phyloP scores from a whole-genome alignment of 805 yeast species.

The Jamesozyma jinghongensis region DNA sequence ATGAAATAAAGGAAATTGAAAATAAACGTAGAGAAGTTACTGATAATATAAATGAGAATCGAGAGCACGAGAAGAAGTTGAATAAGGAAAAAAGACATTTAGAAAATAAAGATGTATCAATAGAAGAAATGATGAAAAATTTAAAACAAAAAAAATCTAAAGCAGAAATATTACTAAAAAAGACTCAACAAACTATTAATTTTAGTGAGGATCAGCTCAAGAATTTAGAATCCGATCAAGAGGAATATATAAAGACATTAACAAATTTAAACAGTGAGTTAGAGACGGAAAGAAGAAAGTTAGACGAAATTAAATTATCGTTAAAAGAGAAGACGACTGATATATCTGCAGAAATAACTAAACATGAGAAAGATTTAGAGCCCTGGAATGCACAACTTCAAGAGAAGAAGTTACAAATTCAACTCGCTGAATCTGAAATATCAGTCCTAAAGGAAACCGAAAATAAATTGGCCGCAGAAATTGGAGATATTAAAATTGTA shows the following conservation, averaged over 20 bases:
- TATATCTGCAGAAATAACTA: conserved; percentile 55
- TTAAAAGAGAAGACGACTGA: conserved; percentile 68
- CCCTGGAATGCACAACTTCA: conserved; percentile 74
- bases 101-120: conserved; percentile 54
- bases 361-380: conserved; percentile 54
- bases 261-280: conserved; percentile 38
- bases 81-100: conserved; percentile 25
- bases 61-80: conserved; percentile 23
- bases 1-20: conserved; percentile 30
- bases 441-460: conserved; percentile 45
- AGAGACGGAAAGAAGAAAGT: conserved; percentile 42
- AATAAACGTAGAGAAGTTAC: conserved; percentile 23
- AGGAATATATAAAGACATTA: conserved; percentile 38
- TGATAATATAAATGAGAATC: conserved; percentile 20
- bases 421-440: conserved; percentile 57
- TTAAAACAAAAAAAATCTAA: conserved; percentile 49
- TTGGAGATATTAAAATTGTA: conserved; percentile 36
- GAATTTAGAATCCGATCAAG: conserved; percentile 37
- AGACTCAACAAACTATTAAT: conserved; percentile 38
- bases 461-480: conserved; percentile 36
- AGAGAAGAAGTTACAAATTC: conserved; percentile 52
- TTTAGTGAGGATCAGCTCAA: conserved; percentile 41
- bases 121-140: conserved; percentile 71
- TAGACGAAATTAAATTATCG: conserved; percentile 55
- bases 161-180: conserved; percentile 43